Conservation (phyloP, 2,329 filamentous ascomycete species). For the Diaporthe caulivora region DNA sequence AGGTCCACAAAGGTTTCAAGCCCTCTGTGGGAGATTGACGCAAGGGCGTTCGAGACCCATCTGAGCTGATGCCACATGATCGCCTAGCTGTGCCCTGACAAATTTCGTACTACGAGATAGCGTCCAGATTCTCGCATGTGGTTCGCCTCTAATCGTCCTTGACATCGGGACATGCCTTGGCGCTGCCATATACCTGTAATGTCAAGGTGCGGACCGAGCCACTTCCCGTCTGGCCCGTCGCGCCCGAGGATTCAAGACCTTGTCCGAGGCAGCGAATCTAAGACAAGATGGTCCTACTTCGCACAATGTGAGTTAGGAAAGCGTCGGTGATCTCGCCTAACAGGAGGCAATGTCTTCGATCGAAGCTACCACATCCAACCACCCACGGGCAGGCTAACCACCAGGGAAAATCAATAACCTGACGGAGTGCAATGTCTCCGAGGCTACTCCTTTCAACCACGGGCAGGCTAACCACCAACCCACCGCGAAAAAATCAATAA, state of each 20-base stretch:
- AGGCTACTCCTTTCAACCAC: neutral
- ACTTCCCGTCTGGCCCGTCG: no score
- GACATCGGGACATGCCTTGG: slow-evolving; percentile 19
- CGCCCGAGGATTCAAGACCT: no score
- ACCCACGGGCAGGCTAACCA: neutral
- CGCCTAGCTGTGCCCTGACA: neutral
- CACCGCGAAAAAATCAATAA: neutral
- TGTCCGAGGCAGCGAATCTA: neutral
- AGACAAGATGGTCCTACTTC: neutral
- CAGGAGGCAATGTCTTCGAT: neutral
- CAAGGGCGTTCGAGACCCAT: neutral
- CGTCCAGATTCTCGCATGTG: neutral
- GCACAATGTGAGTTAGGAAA: neutral
- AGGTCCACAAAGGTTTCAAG: neutral
- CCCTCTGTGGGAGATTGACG: neutral
- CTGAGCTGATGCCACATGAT: neutral
- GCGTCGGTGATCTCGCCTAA: neutral
- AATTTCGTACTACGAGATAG: neutral
- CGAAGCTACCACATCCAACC: neutral
- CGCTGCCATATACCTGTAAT: no score
- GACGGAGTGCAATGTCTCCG: neutral
- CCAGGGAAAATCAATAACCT: neutral
- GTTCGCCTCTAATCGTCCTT: neutral
- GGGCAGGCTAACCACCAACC: neutral
- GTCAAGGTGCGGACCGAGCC: neutral